phyloP scores from a whole-genome alignment of 345 rosid genomes.

The Moricandia moricandioides region DNA sequence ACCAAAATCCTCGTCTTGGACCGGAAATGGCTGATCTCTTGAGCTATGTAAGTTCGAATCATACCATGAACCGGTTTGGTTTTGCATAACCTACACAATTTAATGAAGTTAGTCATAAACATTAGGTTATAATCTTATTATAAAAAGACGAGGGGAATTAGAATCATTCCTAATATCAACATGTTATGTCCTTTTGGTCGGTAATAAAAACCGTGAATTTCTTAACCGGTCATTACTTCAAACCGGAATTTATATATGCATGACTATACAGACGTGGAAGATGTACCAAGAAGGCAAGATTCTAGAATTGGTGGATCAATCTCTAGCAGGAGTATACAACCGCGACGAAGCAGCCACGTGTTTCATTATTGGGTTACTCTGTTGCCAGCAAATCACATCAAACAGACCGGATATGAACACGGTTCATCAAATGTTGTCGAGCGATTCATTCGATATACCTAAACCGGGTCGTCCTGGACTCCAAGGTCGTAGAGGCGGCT shows the following conservation, averaged over 20 bases:
- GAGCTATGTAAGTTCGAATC: constrained; percentile 62
- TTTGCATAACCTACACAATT: neutral
- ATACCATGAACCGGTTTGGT: neutral
- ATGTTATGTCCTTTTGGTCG: neutral
- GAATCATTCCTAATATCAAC: neutral
- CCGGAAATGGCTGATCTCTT: constrained; percentile 64
- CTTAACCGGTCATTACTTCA: neutral
- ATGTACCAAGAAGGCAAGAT: constrained; percentile 53
- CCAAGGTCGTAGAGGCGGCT: constrained; percentile 61
- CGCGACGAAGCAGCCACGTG: constrained; percentile 73
- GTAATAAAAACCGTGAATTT: neutral
- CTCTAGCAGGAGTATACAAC: constrained; percentile 53
- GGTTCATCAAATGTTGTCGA: constrained; percentile 79
- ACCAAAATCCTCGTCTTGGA: constrained; percentile 46
- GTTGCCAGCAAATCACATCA: constrained; percentile 62
- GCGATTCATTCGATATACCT: constrained; percentile 78
- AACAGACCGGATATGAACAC: constrained; percentile 82
- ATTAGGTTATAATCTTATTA: neutral
- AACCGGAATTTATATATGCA: neutral
- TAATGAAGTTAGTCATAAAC: neutral
- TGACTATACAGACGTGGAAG: constrained; percentile 57
- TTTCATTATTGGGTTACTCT: constrained; percentile 72
- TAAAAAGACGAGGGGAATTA: neutral
- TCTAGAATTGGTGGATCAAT: constrained; percentile 64
- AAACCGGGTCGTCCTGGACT: constrained; percentile 74